Evolutionary conservation across 805 yeast species (phyloP).

Genomic region (Suhomyces canberraensis): DNA sequence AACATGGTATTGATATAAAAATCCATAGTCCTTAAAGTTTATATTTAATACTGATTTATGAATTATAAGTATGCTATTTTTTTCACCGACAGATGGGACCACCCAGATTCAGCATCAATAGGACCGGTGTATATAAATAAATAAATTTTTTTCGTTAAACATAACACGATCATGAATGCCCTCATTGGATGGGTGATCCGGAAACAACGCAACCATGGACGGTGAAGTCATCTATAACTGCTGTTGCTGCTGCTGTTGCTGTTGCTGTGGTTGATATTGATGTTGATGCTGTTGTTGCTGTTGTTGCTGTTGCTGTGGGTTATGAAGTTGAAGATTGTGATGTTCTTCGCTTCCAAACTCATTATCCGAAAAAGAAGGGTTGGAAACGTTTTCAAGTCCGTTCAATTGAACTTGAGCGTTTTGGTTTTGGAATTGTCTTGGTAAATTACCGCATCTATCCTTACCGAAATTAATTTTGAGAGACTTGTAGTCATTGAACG

Average conservation of each 20-base stretch:
- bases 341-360: constrained; percentile 20
- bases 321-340: constrained; percentile 3
- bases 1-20: neutral
- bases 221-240: too few species aligned
- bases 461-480: constrained; percentile 59
- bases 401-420: constrained; percentile 5
- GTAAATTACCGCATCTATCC: constrained; percentile 85
- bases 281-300: constrained; percentile 4
- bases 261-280: constrained; percentile 4
- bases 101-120: constrained; percentile 1
- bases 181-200: neutral
- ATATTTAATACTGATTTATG: constrained; percentile 6
- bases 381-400: constrained; percentile 16
- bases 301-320: constrained; percentile 4
- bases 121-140: constrained; percentile 4
- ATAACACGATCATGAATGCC: constrained; percentile 1
- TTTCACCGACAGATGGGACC: too few species aligned
- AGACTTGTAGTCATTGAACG: constrained; percentile 57
- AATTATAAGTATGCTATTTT: constrained; percentile 6
- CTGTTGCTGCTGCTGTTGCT: constrained; percentile 2
- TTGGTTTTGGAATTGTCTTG: constrained; percentile 57
- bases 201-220: neutral
- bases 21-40: neutral
- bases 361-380: constrained; percentile 19
- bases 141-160: constrained; percentile 3